Base-by-base conservation (phyloP, 139 green algal species). In the Pleodorina starrii region DNA sequence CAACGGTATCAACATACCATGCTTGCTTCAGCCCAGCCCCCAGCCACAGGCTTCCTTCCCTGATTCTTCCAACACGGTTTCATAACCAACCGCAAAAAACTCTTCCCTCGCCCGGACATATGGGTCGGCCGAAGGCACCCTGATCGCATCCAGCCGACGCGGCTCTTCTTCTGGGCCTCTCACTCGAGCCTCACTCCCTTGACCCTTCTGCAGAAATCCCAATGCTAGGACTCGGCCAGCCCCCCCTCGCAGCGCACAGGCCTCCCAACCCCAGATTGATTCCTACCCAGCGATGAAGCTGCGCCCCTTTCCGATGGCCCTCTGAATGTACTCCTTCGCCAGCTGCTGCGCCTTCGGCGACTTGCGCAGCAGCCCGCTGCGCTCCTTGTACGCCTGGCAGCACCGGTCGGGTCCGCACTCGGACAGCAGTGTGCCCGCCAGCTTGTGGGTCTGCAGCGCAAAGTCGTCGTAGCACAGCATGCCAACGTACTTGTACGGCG, bases 391-490 rank as follows among this genome's bases (percentile, higher is more conserved):
- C 5, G 81, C 40, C 60, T 66, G 40, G 42, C 81, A 87, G 60
- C 60, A 87, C 59, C 19, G 14, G 60, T 87, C 57, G 0, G 25
- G 12, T 2, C 38, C 78, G 54, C 81, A 87, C 14, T 60, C 43
- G 0, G 44, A n/a, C 3, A 78, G 29, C 9, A 87, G 43, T 7
- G 60, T 60, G 16, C 81, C 81, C 17, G 81, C 81, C 17, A 66
- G 43, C 57, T 77, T 77, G 60, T 87, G 81, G 5, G 81, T 63
- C n/a, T 74, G 60, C 0, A 43, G 17, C 16, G 60, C 43, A 36
- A 87, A 77, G 60, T 77, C 81, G 60, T 87, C 40, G 57, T 60
- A 86, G 57, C 57, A 60, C 25, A 86, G 25, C 40, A 86, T 57
- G 5, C 38, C 79, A 5, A 86, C 79, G 25, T 60, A 86, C 10